Base-by-base conservation (phyloP, 2,329 filamentous ascomycete genomes). In the Talaromyces sp. region DNA sequence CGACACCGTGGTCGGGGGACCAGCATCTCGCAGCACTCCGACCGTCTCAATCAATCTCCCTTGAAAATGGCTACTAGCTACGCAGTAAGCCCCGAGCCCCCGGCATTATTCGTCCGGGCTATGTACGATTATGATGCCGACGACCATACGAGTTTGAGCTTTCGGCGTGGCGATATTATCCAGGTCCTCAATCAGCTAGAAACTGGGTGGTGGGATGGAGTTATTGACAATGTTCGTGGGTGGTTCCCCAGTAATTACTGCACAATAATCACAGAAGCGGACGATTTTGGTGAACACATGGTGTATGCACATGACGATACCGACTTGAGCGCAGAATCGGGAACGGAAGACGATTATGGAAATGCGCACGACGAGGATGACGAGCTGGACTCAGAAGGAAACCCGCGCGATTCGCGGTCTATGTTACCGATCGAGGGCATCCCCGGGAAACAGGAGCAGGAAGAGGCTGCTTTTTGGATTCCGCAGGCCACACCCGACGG, bases 221-320 rank as follows among this genome's bases (percentile, higher is more conserved):
- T 99, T 51, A 96, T 99, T 71, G 94, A 97, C 68, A 91, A 92
- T 54, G 89, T 96, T 63, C 87, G 94, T 70, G 94, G 94, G 71
- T 99, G 94, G 94, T 99, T 99, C 73, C 94, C 94, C 33, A 97
- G 93, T 80, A 99, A 99, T 74, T 99, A 99, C 77, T 97, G 94
- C 77, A 87, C 91, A 61, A 86, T 94, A 58, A 88, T 97, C 65
- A 84, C 86, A 54, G 86, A 86, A 64, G 83, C 88, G 46, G 88
- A 90, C 63, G 89, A 95, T 57, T 79, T 88, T 27, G 81, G 83
- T 37, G 86, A 90, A 49, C 77, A 81, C 13, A 77, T 79, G 58
- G 80, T 82, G 47, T 83, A 82, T 61, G 79, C 71, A 40, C 80
- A 78, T 46, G 72, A 81, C 49, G 79, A 84, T 50, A 82, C 81